Base-by-base conservation (phyloP, 176 grass and related monocot species). In the Elymus sibiricus region DNA sequence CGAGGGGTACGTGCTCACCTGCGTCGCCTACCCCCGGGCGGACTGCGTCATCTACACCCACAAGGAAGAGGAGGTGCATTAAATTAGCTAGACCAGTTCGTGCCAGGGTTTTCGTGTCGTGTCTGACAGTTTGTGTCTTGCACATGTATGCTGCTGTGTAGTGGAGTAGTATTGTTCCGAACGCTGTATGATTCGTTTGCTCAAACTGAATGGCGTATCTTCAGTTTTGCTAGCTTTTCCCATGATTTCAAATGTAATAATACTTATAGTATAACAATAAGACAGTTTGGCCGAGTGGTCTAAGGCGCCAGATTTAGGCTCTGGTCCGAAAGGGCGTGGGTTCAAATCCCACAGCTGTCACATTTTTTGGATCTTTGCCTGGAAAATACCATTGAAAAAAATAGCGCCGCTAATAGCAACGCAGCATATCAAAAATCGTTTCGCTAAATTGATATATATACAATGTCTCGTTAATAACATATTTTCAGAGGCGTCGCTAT, bases 251-350 rank as follows among this genome's bases (percentile, higher is more conserved):
- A 29, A 29, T 29, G 2, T 29, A 2, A 29, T 29, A 29, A 1
- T 29, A 29, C 29, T 29, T 29, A 29, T 29, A 2, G 29, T 29
- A 29, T 29, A 29, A 29, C 37, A 51, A 6, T 0, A 5, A 2
- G 89, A 95, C 89, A 92, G 92, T 96, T 99, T 96, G 94, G 92
- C 94, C 90, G 97, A 98, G 90, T 99, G 97, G 94, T 99, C 97
- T 96, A 99, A 94, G 90, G 93, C 93, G 96, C 88, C 88, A 95
- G 96, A 93, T 94, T 96, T 96, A 96, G 97, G 94, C 94, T 99
- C 90, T 99, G 85, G 94, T 99, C 92, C 97, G 97, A 87, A 94
- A 94, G 94, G 94, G 92, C 90, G 94, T 94, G 97, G 92, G 94
- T 99, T 99, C 97, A 96, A 99, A 99, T 93, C 93, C 95, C 92